These are phyloP conservation scores for Coelastrella sp. DNA, from an alignment of 139 green algal species.

Conservation along the genomic window DNA sequence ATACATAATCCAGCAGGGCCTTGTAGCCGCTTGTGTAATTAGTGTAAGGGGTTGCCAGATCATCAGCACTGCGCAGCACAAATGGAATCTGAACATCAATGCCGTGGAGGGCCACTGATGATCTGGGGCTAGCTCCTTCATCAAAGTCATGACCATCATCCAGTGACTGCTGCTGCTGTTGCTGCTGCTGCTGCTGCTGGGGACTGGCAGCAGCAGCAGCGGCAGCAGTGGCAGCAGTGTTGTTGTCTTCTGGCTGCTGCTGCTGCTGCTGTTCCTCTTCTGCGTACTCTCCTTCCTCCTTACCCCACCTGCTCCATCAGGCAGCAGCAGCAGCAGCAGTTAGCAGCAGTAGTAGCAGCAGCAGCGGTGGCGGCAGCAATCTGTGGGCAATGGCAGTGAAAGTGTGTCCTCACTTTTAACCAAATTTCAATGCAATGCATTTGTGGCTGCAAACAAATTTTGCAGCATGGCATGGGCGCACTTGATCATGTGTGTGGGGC, in stretches of 20 bases:
- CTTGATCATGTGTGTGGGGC: no score
- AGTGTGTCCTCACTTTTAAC: no score
- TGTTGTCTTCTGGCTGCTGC: neutral
- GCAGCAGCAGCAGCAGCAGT: neutral
- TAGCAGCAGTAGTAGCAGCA: no score
- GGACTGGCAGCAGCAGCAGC: constrained; percentile 23
- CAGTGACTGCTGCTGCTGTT: constrained; percentile 29
- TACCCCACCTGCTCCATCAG: constrained; percentile 32
- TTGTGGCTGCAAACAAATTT: no score
- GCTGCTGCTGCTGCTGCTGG: constrained; percentile 36
- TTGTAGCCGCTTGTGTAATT: constrained; percentile 91
- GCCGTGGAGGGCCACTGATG: constrained; percentile 45
- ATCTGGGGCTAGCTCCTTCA: neutral
- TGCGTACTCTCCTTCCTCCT: constrained; percentile 46
- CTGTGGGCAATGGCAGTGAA: no score
- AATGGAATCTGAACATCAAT: constrained; percentile 69
- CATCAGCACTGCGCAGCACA: constrained; percentile 68
- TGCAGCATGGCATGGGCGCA: no score
- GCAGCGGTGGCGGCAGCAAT: no score
- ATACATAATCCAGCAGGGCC: constrained; percentile 40
- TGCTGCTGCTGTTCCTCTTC: constrained; percentile 41
- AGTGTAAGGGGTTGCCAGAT: constrained; percentile 77
- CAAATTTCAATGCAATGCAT: neutral
- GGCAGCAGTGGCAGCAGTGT: neutral
- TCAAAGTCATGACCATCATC: constrained; percentile 57